Percentiles rank a stretch among this genome's conserved stretches.
Evolutionary conservation across 129 eudicot genomes (phyloP).

Genomic region (Erigeron canadensis): DNA sequence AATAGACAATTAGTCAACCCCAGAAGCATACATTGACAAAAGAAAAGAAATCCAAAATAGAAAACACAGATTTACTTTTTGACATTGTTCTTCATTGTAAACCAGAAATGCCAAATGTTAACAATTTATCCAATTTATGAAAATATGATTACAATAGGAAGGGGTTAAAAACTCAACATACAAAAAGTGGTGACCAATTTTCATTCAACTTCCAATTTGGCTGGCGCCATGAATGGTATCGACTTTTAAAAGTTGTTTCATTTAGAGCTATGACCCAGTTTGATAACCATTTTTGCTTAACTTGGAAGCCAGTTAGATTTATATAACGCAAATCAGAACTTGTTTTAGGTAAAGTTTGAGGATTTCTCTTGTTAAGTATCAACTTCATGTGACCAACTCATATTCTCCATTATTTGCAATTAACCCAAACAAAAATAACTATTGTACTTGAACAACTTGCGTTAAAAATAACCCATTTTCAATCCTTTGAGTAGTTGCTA

Average conservation of each 20-base stretch:
- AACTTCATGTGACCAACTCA: neutral
- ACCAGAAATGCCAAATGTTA: neutral
- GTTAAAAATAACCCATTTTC: neutral
- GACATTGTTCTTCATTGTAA: neutral
- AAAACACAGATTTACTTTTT: conserved; percentile 19
- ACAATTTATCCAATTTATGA: neutral
- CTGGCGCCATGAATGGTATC: neutral
- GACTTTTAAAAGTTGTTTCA: neutral
- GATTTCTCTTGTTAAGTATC: neutral
- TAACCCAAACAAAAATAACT: neutral
- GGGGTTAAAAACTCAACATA: neutral
- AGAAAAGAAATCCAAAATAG: neutral
- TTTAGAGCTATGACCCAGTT: neutral
- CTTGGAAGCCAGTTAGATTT: neutral
- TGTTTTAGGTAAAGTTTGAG: neutral
- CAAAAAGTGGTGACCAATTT: neutral
- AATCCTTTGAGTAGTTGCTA: neutral
- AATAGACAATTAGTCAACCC: conserved; percentile 31
- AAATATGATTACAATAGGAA: neutral
- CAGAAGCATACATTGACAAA: neutral
- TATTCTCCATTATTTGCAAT: neutral
- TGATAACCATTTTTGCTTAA: neutral
- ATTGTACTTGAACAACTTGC: neutral
- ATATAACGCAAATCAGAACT: neutral
- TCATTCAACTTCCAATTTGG: neutral